Evolutionary conservation across 2,329 filamentous ascomycete species (phyloP).

Genomic region (Coccinonectria pachysandricola): DNA sequence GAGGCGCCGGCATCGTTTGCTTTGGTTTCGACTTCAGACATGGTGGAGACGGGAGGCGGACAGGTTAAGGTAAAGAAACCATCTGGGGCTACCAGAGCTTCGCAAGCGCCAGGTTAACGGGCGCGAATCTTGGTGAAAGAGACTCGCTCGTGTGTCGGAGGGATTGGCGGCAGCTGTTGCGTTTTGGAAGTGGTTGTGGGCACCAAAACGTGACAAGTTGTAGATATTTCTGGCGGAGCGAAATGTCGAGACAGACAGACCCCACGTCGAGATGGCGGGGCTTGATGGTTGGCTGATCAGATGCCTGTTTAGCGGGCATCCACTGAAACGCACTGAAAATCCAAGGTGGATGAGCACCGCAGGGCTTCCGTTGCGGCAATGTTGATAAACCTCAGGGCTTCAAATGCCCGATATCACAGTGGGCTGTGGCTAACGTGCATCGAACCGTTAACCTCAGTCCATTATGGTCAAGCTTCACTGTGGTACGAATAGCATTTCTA

Average conservation of each 20-base stretch:
- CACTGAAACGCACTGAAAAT: too few species aligned
- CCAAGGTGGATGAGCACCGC: too few species aligned
- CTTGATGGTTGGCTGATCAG: too few species aligned
- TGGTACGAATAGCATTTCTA: too few species aligned
- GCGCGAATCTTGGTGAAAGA: conserved; percentile 6
- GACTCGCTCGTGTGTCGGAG: conserved; percentile 1
- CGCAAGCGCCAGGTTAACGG: conserved; percentile 8
- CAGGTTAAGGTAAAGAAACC: conserved; percentile 17
- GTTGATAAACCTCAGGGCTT: too few species aligned
- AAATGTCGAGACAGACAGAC: conserved; percentile 12
- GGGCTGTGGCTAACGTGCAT: too few species aligned
- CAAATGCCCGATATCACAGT: too few species aligned
- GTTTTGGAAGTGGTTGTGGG: conserved; percentile 8
- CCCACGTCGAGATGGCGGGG: conserved; percentile 6
- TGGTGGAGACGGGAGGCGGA: conserved; percentile 18
- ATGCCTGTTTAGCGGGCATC: too few species aligned
- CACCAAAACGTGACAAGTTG: conserved; percentile 6
- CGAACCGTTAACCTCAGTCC: too few species aligned
- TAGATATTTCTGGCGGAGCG: conserved; percentile 9
- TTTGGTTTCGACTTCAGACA: conserved; percentile 30
- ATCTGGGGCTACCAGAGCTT: conserved; percentile 24
- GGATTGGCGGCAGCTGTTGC: conserved; percentile 4
- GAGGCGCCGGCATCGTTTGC: conserved; percentile 32
- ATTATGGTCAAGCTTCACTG: too few species aligned
- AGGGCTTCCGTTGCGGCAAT: too few species aligned